Base-by-base conservation (phyloP, 257 asterid species). In the Scutellaria baicalensis region DNA sequence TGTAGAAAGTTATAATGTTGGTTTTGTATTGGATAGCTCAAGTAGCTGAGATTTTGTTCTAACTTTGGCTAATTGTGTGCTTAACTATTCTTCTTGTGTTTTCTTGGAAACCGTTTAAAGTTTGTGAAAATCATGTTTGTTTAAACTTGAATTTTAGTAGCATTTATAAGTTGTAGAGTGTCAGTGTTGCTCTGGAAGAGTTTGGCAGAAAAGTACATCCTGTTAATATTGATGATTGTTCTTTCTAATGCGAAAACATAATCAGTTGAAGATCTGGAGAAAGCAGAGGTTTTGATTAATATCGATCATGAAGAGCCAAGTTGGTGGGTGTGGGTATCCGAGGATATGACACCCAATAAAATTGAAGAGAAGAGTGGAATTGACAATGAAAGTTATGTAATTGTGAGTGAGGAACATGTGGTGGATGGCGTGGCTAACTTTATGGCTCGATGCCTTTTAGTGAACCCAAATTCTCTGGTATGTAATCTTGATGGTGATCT, bases 271-370 rank as follows among this genome's bases (percentile, higher is more conserved):
- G 97, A 93, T 78, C 33, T 70, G 72, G 90, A 85, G 79, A 80
- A 80, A 36, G 83, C 84, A 14, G 98, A 85, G 59, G 78, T 83
- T 75, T 81, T 91, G 71, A 79, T 91, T 38, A 81, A 87, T 63
- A 79, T 83, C 27, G 95, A 81, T 64, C 86, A 76, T 9, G 90
- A 89, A 72, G 88, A 89, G 61, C 96, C 99, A 7, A 93, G 95
- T 78, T 84, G 96, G 93, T 93, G 99, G 96, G 97, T 93, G 39
- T 93, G 96, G 99, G 95, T 93, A 13, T 70, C 96, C 0, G 95
- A 93, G 61, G 92, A 87, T 16, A 87, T 74, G 78, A 76, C 66
- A 56, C 86, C 91, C 0, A 75, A 40, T 54, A 78, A 85, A 59
- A 42, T 72, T 51, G 96, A 93, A 77, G 97, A 84, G 79, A 79